Base-by-base conservation (phyloP, 345 rosid species). In the Crucihimalaya himalaica region DNA sequence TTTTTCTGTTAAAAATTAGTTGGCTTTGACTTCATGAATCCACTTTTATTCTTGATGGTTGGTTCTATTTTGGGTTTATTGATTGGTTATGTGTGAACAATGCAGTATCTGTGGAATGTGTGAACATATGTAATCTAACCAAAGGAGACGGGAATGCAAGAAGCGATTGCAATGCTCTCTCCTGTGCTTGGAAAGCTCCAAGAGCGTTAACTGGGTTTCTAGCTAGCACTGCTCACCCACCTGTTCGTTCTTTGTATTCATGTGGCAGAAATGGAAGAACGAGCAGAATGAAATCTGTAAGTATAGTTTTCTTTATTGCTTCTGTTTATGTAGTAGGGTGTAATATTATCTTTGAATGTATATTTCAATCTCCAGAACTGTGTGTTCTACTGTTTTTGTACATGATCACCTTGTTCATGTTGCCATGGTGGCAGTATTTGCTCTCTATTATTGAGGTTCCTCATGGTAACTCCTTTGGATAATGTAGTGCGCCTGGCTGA, bases 181-280 rank as follows among this genome's bases (percentile, higher is more conserved):
- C 96, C 0, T 92, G 97, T 73, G 93, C 97, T 51, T 88, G 90
- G 92, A 92, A 87, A 82, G 91, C 92, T 65, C 97, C 97, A 4
- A 86, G 97, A 76, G 91, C 82, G 43, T 77, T 95, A 83, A 87
- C 97, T 23, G 96, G 99, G 25, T 90, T 87, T 79, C 90, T 92
- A 34, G 92, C 97, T 4, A 87, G 81, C 84, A 92, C 99, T 23
- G 84, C 96, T 0, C 90, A 87, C 79, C 82, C 86, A 62, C 69
- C 80, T 37, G 83, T 77, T 40, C 86, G 77, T 81, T 83, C 84
- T 2, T 78, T 89, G 12, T 82, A 69, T 43, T 53, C 71, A 19
- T 68, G 63, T 42, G 57, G 57, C 32, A 84, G 75, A 66, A 77
- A 42, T 25, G 82, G 89, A 46, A 83, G 89, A 80, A 82, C 85